phyloP scores from a whole-genome alignment of 1,284 basidiomycete species.

The Ceratobasidium sp. region DNA sequence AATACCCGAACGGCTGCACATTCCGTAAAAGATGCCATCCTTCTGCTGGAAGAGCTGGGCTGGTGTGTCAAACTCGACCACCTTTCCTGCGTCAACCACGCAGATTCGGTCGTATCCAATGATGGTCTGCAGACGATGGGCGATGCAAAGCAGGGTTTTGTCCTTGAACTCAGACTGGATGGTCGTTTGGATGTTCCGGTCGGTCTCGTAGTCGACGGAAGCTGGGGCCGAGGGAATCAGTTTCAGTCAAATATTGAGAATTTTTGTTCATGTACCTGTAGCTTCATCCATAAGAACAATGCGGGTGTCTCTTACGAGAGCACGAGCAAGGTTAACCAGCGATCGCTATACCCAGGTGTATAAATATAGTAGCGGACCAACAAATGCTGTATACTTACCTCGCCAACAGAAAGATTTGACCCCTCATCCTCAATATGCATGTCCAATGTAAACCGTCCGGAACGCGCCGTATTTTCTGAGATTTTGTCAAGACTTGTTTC shows the following conservation, averaged over 20 bases:
- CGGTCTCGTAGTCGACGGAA: slow-evolving; percentile 51
- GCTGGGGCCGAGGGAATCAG: slow-evolving; percentile 27
- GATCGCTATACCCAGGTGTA: slow-evolving; percentile 63
- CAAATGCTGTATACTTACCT: not conserved
- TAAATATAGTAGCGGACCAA: not conserved
- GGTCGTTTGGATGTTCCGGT: slow-evolving; percentile 58
- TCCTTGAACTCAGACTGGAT: slow-evolving; percentile 58
- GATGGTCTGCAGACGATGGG: slow-evolving; percentile 75
- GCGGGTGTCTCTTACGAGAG: slow-evolving; percentile 78
- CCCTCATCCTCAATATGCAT: slow-evolving; percentile 87
- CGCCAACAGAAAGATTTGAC: slow-evolving; percentile 76
- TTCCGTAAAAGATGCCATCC: slow-evolving; percentile 74
- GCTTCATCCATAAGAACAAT: slow-evolving; percentile 84
- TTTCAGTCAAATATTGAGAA: not conserved
- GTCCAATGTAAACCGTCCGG: slow-evolving; percentile 75
- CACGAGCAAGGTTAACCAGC: slow-evolving; percentile 81
- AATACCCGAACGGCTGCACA: slow-evolving; percentile 78
- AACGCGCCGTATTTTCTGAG: slow-evolving; percentile 47
- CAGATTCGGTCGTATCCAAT: slow-evolving; percentile 80
- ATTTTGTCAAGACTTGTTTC: slow-evolving; percentile 61
- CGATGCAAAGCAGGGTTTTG: slow-evolving; percentile 56
- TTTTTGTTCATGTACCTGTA: slow-evolving; percentile 57
- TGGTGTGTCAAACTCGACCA: slow-evolving; percentile 79
- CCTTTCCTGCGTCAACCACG: slow-evolving; percentile 75
- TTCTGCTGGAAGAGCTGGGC: slow-evolving; percentile 65